Conservation (phyloP, 331 rosid species). For the Rhamnella rubrinervis region DNA sequence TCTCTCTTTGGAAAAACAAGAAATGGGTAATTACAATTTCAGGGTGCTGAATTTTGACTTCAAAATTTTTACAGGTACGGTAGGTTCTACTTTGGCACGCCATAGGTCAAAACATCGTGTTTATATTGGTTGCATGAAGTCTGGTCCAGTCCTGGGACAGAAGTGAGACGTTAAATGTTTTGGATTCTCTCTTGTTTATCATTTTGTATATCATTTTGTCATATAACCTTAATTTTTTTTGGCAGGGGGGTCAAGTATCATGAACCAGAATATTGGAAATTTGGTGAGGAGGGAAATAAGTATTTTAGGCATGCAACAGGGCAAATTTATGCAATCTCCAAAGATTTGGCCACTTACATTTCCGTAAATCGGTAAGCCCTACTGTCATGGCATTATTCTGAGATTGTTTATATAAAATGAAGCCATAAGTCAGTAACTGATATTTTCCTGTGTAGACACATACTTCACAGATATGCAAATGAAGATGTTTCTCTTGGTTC, state of each 20-base stretch:
- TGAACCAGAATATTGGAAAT: conserved; percentile 66
- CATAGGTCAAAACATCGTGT: conserved; percentile 61
- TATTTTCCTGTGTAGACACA: conserved; percentile 30
- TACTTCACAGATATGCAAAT: conserved; percentile 58
- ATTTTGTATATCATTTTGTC: background rate
- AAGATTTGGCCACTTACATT: conserved; percentile 61
- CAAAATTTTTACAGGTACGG: conserved; percentile 43
- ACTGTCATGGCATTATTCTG: background rate
- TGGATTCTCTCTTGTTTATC: background rate
- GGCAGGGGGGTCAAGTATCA: conserved; percentile 52
- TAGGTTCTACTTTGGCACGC: conserved; percentile 60
- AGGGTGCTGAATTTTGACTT: conserved; percentile 3
- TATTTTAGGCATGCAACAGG: conserved; percentile 65
- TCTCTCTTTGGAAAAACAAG: background rate
- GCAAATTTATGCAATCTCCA: conserved; percentile 54
- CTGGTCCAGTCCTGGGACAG: conserved; percentile 60
- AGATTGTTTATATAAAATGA: background rate
- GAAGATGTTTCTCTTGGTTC: conserved; percentile 66
- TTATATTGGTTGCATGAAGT: conserved; percentile 63
- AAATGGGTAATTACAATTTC: background rate
- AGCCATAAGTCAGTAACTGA: background rate
- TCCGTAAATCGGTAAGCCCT: conserved; percentile 46
- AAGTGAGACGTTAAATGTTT: conserved; percentile 35
- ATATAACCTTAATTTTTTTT: conserved; percentile 7
- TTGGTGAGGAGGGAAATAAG: conserved; percentile 64